A percentile compares a stretch with the other conserved stretches of the same genome.
These are phyloP conservation scores for Pythium dissimile DNA, from an alignment of 352 stramenopile genomes.

Conservation along the genomic window DNA sequence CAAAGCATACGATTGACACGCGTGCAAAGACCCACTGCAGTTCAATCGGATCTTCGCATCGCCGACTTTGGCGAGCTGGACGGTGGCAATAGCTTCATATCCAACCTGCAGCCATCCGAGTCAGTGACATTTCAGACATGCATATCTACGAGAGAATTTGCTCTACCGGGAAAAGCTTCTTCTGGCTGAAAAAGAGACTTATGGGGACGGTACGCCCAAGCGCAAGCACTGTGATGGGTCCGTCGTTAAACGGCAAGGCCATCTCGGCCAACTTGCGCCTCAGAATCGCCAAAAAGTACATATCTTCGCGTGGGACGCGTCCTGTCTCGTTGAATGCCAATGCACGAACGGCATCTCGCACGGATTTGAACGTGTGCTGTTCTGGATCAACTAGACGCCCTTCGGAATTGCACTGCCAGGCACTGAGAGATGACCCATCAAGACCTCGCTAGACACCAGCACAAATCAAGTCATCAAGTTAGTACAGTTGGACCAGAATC, in stretches of 20 bases:
- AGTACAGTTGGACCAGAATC: no score
- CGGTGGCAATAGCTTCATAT: constrained; percentile 13
- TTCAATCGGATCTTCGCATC: constrained; percentile 14
- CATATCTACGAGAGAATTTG: no score
- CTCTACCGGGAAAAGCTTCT: constrained; percentile 75
- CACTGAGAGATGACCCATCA: constrained; percentile 25
- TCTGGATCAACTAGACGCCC: constrained; percentile 40
- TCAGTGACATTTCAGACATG: no score
- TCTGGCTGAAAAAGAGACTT: constrained; percentile 64
- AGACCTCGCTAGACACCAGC: constrained; percentile 35
- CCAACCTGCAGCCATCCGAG: constrained; percentile 17
- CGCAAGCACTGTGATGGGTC: constrained; percentile 52
- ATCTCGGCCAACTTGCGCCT: constrained; percentile 47
- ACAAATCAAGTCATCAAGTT: no score
- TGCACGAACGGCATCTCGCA: constrained; percentile 50
- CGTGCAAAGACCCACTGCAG: constrained; percentile 13
- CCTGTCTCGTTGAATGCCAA: constrained; percentile 32
- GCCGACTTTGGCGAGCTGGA: constrained; percentile 12
- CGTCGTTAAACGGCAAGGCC: constrained; percentile 59
- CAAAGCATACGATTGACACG: background rate
- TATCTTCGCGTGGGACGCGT: constrained; percentile 52
- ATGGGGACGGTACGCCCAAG: constrained; percentile 55
- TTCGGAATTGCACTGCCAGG: constrained; percentile 39
- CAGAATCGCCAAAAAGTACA: constrained; percentile 72
- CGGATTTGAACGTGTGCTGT: constrained; percentile 36